Percentiles rank a stretch among this genome's conserved stretches.
phyloP scores from a whole-genome alignment of 2,329 filamentous ascomycete genomes.

The Hypoxylon sp. region DNA sequence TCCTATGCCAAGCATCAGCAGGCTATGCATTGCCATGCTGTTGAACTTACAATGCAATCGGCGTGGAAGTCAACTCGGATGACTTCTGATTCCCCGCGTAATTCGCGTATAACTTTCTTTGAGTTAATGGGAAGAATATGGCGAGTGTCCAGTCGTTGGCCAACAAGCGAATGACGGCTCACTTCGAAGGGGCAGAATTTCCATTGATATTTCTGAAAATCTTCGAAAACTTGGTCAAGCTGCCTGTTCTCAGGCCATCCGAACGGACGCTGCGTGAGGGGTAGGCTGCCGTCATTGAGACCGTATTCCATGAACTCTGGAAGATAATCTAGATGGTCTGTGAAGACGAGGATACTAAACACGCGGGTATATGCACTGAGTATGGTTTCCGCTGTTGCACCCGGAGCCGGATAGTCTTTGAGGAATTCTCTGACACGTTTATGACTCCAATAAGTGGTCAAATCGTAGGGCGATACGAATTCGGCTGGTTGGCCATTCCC shows the following conservation, averaged over 20 bases:
- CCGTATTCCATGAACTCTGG: slow-evolving; percentile 17
- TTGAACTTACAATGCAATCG: slow-evolving; percentile 5
- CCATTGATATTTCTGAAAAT: slow-evolving; percentile 12
- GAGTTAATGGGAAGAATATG: slow-evolving; percentile 17
- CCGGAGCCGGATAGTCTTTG: not conserved
- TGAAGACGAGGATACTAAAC: slow-evolving; percentile 19
- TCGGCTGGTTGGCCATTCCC: slow-evolving; percentile 1
- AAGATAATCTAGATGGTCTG: slow-evolving; percentile 1
- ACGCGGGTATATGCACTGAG: slow-evolving; percentile 10
- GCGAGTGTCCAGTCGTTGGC: slow-evolving; percentile 13
- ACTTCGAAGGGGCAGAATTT: slow-evolving; percentile 21
- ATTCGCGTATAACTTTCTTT: not conserved
- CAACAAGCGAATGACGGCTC: slow-evolving; percentile 3
- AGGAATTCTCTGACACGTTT: not conserved
- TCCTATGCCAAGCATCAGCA: slow-evolving; percentile 8
- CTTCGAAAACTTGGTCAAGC: slow-evolving; percentile 4
- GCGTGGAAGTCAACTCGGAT: slow-evolving; percentile 8
- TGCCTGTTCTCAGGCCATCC: not conserved
- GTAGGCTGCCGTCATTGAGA: slow-evolving; percentile 14
- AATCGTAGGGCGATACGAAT: slow-evolving; percentile 1
- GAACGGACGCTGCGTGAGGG: slow-evolving; percentile 5
- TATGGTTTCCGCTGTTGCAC: slow-evolving; percentile 7
- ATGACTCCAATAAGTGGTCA: not conserved
- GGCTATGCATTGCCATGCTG: not conserved
- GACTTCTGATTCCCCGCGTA: slow-evolving; percentile 6